phyloP scores from a whole-genome alignment of 371 early-diverging fungal genomes.

The Umbelopsis sp. region DNA sequence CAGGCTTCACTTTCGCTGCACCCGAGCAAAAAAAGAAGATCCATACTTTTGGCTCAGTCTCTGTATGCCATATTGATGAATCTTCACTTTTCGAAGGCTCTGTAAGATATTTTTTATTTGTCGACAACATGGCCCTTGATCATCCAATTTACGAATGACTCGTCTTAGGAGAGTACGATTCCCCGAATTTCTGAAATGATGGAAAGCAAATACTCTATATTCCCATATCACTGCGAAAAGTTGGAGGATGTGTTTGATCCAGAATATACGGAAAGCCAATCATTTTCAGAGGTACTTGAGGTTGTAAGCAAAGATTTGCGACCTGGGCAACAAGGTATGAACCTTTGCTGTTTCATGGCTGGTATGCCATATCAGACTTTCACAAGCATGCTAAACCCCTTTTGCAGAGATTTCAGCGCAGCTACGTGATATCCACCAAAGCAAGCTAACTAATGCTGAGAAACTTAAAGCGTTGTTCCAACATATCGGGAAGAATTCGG shows the following conservation, averaged over 20 bases:
- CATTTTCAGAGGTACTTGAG: slow-evolving; percentile 28
- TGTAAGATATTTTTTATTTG: slow-evolving; percentile 24
- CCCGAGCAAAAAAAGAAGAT: slow-evolving; percentile 55
- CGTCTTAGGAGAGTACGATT: slow-evolving; percentile 28
- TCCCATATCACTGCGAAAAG: slow-evolving; percentile 30
- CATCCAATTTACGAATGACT: background rate
- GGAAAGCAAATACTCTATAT: slow-evolving; percentile 29
- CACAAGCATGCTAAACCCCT: background rate
- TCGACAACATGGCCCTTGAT: background rate
- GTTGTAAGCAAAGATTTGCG: background rate
- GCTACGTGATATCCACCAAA: background rate
- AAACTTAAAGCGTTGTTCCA: slow-evolving; percentile 33
- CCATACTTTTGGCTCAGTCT: slow-evolving; percentile 53
- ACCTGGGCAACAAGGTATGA: slow-evolving; percentile 9
- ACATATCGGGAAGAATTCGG: slow-evolving; percentile 50
- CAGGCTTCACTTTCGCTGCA: slow-evolving; percentile 57
- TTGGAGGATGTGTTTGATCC: slow-evolving; percentile 41
- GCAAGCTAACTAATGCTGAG: slow-evolving; percentile 18
- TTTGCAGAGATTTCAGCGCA: slow-evolving; percentile 1
- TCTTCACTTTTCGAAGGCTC: slow-evolving; percentile 55
- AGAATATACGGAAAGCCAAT: slow-evolving; percentile 34
- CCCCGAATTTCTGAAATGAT: slow-evolving; percentile 39
- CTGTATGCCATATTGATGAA: slow-evolving; percentile 81
- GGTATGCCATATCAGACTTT: background rate
- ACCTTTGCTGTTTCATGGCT: no score